Percentiles rank a stretch among this genome's conserved stretches.
These are phyloP conservation scores for Aspergillus conjunctus DNA, from an alignment of 495 filamentous ascomycete genomes.

Conservation along the genomic window DNA sequence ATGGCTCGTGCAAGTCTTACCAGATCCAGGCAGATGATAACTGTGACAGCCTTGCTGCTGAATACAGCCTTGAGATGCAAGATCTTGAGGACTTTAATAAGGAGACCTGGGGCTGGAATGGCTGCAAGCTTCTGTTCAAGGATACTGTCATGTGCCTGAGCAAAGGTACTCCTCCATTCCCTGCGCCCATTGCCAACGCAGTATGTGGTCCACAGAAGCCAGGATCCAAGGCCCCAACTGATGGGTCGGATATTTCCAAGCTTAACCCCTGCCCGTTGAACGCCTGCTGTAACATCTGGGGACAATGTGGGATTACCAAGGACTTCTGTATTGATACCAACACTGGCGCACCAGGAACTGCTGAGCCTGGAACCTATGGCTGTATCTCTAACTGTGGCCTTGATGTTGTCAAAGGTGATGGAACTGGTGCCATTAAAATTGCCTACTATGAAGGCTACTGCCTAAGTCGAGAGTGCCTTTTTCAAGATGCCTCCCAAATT, in stretches of 20 bases:
- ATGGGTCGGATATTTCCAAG: constrained; percentile 28
- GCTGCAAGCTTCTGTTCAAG: constrained; percentile 38
- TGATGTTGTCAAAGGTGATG: constrained; percentile 32
- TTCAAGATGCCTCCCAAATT: constrained; percentile 20
- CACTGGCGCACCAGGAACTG: constrained; percentile 42
- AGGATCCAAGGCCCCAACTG: constrained; percentile 29
- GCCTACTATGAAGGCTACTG: constrained; percentile 26
- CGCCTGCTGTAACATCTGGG: constrained; percentile 42
- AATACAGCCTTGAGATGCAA: constrained; percentile 32
- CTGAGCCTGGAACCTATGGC: constrained; percentile 34
- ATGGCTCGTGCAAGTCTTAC: constrained; percentile 48
- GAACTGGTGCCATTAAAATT: constrained; percentile 7
- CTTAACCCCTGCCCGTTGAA: constrained; percentile 36
- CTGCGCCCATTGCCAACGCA: constrained; percentile 35
- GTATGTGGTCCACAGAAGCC: constrained; percentile 49
- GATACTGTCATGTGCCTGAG: constrained; percentile 49
- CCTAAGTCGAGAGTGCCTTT: constrained; percentile 25
- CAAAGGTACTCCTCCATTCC: constrained; percentile 47
- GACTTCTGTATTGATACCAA: constrained; percentile 48
- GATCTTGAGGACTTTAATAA: constrained; percentile 40
- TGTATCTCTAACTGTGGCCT: constrained; percentile 55
- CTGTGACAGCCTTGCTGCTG: constrained; percentile 29
- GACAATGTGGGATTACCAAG: constrained; percentile 31
- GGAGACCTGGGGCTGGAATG: constrained; percentile 51
- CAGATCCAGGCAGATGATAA: constrained; percentile 33